These are phyloP conservation scores for Podospora anserina DNA, from an alignment of 495 filamentous ascomycete species.

Conservation along the genomic window DNA sequence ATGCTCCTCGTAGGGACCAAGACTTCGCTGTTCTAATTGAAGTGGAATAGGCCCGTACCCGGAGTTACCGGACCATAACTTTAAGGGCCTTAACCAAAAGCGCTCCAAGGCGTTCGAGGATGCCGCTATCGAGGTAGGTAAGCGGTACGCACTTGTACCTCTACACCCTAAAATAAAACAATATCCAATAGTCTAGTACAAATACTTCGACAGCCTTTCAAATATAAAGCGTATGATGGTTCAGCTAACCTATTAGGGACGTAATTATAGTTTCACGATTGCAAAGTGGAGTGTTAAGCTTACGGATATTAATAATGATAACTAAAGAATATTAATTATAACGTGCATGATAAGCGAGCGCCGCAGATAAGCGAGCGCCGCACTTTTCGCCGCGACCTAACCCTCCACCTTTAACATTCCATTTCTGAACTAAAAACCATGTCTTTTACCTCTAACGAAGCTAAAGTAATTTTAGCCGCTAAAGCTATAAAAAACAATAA, in stretches of 20 bases:
- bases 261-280: not conserved
- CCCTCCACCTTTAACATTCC: too few relatives aligned
- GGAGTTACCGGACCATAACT: not conserved
- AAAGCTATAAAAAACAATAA: too few relatives aligned
- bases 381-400: too few relatives aligned
- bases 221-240: not conserved
- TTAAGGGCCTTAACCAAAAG: not conserved
- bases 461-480: too few relatives aligned
- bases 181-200: not conserved
- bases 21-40: not conserved
- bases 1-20: too few relatives aligned
- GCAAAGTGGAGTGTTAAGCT: constrained; percentile 1
- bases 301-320: not conserved
- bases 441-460: too few relatives aligned
- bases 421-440: too few relatives aligned
- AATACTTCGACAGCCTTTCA: not conserved
- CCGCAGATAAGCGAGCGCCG: too few relatives aligned
- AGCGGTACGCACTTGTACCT: not conserved
- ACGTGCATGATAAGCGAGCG: too few relatives aligned
- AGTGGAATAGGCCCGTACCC: not conserved
- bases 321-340: not conserved
- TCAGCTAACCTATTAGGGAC: not conserved
- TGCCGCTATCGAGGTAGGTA: not conserved
- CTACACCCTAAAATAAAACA: too few relatives aligned
- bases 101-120: not conserved